Percentiles rank a stretch among this genome's conserved stretches.
Conservation (phyloP, 2,329 filamentous ascomycete genomes). For the Trichoderma lentiforme region DNA sequence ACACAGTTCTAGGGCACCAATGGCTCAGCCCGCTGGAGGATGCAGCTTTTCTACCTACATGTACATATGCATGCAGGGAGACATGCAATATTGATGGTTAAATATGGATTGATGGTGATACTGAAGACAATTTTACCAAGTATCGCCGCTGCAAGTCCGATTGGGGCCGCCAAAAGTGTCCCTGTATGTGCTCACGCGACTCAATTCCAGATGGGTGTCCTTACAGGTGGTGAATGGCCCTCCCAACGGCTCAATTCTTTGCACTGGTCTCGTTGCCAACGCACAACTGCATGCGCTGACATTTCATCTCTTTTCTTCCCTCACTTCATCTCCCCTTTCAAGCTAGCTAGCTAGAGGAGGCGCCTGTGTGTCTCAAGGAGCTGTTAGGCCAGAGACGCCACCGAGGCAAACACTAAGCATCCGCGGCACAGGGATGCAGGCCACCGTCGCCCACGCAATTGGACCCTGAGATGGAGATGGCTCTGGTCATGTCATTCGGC, state of each 20-base stretch:
- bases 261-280: background rate
- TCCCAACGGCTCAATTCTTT: background rate
- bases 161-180: background rate
- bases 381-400: background rate
- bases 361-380: background rate
- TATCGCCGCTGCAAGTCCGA: background rate
- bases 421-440: constrained; percentile 1
- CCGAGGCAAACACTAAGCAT: constrained; percentile 4
- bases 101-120: background rate
- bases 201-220: background rate
- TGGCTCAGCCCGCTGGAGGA: background rate
- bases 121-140: background rate
- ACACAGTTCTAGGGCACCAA: background rate
- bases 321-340: background rate
- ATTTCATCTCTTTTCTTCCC: background rate
- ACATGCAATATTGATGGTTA: background rate
- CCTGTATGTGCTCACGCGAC: background rate
- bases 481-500: constrained; percentile 2
- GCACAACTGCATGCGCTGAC: background rate
- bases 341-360: background rate
- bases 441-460: background rate
- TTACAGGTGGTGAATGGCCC: background rate
- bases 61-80: background rate
- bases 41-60: background rate
- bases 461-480: constrained; percentile 6